Evolutionary conservation across 495 filamentous ascomycete genomes (phyloP).

Genomic region (Neurospora sp.): DNA sequence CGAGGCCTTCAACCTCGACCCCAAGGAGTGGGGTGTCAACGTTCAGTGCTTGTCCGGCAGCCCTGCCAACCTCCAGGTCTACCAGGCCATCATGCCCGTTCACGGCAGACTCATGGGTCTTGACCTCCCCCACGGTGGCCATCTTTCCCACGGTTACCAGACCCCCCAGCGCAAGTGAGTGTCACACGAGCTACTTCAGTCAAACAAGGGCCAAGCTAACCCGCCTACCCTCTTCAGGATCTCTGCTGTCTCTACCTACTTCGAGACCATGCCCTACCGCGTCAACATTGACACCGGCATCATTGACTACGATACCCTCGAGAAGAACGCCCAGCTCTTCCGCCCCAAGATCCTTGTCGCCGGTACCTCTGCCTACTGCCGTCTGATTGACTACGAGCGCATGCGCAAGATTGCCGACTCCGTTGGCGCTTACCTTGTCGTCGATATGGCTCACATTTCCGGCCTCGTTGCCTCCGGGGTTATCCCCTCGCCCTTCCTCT

Average conservation of each 20-base stretch:
- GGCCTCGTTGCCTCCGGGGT: constrained; percentile 88
- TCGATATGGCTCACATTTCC: constrained; percentile 99
- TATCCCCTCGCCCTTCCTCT: constrained; percentile 86
- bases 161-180: constrained; percentile 79
- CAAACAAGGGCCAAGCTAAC: not conserved
- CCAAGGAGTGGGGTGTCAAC: constrained; percentile 95
- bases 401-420: constrained; percentile 96
- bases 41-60: constrained; percentile 89
- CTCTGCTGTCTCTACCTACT: constrained; percentile 88
- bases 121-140: constrained; percentile 94
- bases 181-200: not conserved
- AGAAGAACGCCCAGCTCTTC: constrained; percentile 89
- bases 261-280: constrained; percentile 89
- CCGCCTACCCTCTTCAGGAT: constrained; percentile 46
- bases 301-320: constrained; percentile 92
- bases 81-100: constrained; percentile 96
- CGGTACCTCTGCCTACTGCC: constrained; percentile 97
- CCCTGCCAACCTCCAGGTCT: constrained; percentile 96
- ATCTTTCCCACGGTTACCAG: constrained; percentile 98
- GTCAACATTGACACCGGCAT: constrained; percentile 86
- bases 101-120: constrained; percentile 96
- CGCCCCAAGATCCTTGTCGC: constrained; percentile 93
- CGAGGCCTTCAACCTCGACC: constrained; percentile 78
- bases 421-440: constrained; percentile 87
- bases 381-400: constrained; percentile 90